Conservation (phyloP, 768 basidiomycete genomes). For the Chalciporus piperatus region DNA sequence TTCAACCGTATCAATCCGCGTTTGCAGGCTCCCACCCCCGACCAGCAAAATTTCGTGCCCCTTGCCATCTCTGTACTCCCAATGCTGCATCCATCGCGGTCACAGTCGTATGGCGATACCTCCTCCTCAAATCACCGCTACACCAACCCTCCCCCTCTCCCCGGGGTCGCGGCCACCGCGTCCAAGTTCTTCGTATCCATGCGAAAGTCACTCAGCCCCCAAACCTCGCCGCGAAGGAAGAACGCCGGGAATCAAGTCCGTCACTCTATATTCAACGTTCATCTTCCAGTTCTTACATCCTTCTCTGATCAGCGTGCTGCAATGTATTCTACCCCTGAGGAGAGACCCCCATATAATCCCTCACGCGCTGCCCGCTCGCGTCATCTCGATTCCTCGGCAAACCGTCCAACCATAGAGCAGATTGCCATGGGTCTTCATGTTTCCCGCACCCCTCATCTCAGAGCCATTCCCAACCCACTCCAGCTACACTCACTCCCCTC, state of each 20-base stretch:
- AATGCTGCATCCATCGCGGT: slow-evolving; percentile 16
- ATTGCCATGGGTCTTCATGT: slow-evolving; percentile 80
- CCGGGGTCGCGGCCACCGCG: slow-evolving; percentile 19
- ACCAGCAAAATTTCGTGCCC: background rate
- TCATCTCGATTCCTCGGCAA: slow-evolving; percentile 36
- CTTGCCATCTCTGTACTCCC: slow-evolving; percentile 1
- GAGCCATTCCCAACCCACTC: slow-evolving; percentile 31
- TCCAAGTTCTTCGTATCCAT: slow-evolving; percentile 31
- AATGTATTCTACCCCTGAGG: slow-evolving; percentile 44
- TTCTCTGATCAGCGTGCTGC: slow-evolving; percentile 25
- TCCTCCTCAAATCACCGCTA: background rate
- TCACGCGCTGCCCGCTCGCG: slow-evolving; percentile 39
- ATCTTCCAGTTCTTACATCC: slow-evolving; percentile 6
- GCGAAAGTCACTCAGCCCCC: slow-evolving; percentile 27
- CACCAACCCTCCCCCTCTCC: background rate
- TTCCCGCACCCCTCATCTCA: slow-evolving; percentile 72
- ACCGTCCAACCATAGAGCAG: slow-evolving; percentile 67
- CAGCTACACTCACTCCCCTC: slow-evolving; percentile 20
- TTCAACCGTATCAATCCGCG: background rate
- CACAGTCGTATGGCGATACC: slow-evolving; percentile 13
- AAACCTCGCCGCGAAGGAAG: slow-evolving; percentile 21
- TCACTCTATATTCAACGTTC: background rate
- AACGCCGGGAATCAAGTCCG: slow-evolving; percentile 17
- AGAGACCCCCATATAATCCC: slow-evolving; percentile 29
- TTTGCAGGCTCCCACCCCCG: background rate